These are phyloP conservation scores for Diaporthe australafricana DNA, from an alignment of 2,329 filamentous ascomycete genomes.

Conservation along the genomic window DNA sequence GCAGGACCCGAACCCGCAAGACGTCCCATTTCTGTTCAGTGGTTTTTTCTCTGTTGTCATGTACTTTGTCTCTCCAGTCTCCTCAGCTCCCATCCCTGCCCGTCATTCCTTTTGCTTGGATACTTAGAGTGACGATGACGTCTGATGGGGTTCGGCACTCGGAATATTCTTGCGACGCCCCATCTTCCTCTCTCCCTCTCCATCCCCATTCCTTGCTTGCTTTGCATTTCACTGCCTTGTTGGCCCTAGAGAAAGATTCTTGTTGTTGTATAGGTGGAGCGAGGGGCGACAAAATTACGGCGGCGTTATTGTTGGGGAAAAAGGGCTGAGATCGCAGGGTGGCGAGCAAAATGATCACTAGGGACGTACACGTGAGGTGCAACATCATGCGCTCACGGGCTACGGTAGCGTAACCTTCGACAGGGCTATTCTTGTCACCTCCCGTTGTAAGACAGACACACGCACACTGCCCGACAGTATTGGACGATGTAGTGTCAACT, in stretches of 20 bases:
- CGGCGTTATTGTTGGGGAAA: background rate
- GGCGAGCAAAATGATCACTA: background rate
- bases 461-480: no score
- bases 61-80: no score
- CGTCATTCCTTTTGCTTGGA: background rate
- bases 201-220: background rate
- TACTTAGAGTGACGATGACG: conserved; percentile 11
- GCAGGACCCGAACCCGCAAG: conserved; percentile 23
- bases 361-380: background rate
- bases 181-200: no score
- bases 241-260: background rate
- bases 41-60: background rate
- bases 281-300: background rate
- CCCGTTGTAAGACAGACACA: no score
- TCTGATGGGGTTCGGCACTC: conserved; percentile 20
- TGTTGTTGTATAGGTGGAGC: background rate
- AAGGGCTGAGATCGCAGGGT: background rate
- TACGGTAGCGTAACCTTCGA: no score
- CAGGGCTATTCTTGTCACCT: no score
- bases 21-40: background rate
- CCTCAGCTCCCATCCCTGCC: background rate
- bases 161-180: background rate
- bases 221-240: background rate
- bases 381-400: conserved; percentile 2
- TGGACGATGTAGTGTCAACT: no score